These are phyloP conservation scores for Eurotiales sp. DNA, from an alignment of 2,329 filamentous ascomycete species.

Conservation along the genomic window DNA sequence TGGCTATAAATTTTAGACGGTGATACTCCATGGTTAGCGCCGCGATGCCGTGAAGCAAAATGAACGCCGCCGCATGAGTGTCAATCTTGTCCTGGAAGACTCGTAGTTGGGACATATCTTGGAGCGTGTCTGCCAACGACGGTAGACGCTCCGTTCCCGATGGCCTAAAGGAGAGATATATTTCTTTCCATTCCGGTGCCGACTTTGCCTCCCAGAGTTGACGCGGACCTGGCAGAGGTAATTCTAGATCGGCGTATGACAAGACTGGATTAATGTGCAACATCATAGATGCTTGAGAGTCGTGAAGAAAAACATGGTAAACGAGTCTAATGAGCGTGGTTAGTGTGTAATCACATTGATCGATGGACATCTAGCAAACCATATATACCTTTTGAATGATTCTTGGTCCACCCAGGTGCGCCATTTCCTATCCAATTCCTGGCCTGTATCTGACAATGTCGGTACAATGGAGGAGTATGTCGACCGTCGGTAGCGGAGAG, in stretches of 20 bases:
- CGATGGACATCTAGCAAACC: no score
- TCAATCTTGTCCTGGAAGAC: neutral
- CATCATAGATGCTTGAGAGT: slow-evolving; percentile 65
- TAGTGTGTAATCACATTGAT: no score
- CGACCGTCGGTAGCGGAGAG: neutral
- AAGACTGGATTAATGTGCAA: slow-evolving; percentile 62
- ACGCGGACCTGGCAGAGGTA: slow-evolving; percentile 61
- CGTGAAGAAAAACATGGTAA: slow-evolving; percentile 62
- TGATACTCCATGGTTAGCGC: neutral
- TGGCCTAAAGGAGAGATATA: slow-evolving; percentile 47
- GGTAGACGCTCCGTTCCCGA: slow-evolving; percentile 31
- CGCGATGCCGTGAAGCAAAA: neutral
- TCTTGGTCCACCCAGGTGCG: slow-evolving; percentile 27
- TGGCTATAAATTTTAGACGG: slow-evolving; percentile 43
- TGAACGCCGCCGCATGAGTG: neutral
- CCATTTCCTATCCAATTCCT: slow-evolving; percentile 22
- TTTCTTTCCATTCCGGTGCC: slow-evolving; percentile 61
- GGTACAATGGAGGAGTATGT: slow-evolving; percentile 15
- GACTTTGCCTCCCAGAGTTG: slow-evolving; percentile 64
- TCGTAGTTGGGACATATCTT: neutral
- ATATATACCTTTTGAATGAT: slow-evolving; percentile 25
- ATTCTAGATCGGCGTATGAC: slow-evolving; percentile 64
- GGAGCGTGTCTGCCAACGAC: neutral
- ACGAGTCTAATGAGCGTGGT: slow-evolving; percentile 43
- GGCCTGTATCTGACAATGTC: slow-evolving; percentile 1